Evolutionary conservation across 345 rosid genomes (phyloP).

Genomic region (Microcos paniculata): DNA sequence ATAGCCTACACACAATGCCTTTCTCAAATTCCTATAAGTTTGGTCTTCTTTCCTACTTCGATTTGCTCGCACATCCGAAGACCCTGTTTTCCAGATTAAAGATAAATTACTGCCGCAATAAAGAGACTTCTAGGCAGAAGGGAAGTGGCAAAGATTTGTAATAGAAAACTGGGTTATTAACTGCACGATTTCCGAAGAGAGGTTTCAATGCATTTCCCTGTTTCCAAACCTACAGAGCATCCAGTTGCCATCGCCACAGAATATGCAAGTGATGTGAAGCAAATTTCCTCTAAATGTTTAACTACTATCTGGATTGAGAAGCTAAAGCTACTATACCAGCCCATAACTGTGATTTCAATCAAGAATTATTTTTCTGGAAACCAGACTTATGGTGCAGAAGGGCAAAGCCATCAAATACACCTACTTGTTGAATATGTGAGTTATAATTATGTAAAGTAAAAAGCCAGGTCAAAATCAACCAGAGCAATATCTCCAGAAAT

Average conservation of each 20-base stretch:
- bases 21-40: constrained; percentile 73
- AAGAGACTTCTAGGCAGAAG: neutral
- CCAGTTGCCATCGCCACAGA: neutral
- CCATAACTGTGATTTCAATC: neutral
- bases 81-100: constrained; percentile 43
- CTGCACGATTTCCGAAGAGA: neutral
- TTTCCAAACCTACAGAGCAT: neutral
- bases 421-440: neutral
- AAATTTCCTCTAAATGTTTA: neutral
- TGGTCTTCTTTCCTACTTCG: constrained; percentile 46
- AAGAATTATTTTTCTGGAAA: neutral
- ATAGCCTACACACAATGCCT: constrained; percentile 80
- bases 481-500: neutral
- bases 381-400: neutral
- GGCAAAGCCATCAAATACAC: neutral
- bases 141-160: constrained; percentile 1
- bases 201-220: neutral
- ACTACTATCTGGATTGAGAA: neutral
- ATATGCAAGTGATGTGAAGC: neutral
- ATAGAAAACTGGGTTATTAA: neutral
- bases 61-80: constrained; percentile 57
- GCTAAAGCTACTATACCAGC: neutral
- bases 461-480: neutral
- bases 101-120: neutral
- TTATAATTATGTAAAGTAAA: neutral